Conservation (phyloP, 768 basidiomycete species). For the Daedalea quercina region DNA sequence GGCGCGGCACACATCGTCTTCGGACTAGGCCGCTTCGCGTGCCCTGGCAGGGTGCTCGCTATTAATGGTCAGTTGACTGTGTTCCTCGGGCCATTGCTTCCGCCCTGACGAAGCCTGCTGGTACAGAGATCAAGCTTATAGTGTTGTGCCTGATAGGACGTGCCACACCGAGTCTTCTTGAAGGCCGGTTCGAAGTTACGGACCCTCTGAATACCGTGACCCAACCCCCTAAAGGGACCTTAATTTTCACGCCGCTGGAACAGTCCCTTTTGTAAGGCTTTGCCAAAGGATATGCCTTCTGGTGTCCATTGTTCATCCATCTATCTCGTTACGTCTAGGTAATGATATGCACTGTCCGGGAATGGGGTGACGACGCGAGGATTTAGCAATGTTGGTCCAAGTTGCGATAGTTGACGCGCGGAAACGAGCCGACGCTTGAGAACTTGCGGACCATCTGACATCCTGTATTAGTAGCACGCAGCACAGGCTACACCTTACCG, state of each 20-base stretch:
- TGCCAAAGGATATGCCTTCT: background rate
- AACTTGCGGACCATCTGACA: too few species aligned
- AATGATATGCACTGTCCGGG: too few species aligned
- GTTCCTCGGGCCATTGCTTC: background rate
- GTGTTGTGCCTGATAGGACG: conserved; percentile 24
- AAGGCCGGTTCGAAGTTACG: conserved; percentile 23
- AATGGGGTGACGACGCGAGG: too few species aligned
- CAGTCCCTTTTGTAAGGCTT: conserved; percentile 8
- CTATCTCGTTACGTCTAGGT: too few species aligned
- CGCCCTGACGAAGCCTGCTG: background rate
- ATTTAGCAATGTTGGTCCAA: too few species aligned
- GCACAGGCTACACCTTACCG: too few species aligned
- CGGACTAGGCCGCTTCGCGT: conserved; percentile 28
- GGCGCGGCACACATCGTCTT: conserved; percentile 26
- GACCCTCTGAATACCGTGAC: conserved; percentile 27
- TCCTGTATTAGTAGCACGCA: too few species aligned
- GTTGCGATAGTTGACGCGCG: too few species aligned
- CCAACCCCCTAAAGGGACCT: conserved; percentile 16
- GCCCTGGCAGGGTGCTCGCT: conserved; percentile 27
- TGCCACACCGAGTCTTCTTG: conserved; percentile 24
- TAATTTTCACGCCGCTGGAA: conserved; percentile 13
- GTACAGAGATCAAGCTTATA: conserved; percentile 28
- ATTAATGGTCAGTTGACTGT: conserved; percentile 20
- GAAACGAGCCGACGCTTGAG: too few species aligned
- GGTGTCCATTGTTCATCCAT: too few species aligned